Base-by-base conservation (phyloP, 2,329 filamentous ascomycete genomes). In the Cladosporium phlei region DNA sequence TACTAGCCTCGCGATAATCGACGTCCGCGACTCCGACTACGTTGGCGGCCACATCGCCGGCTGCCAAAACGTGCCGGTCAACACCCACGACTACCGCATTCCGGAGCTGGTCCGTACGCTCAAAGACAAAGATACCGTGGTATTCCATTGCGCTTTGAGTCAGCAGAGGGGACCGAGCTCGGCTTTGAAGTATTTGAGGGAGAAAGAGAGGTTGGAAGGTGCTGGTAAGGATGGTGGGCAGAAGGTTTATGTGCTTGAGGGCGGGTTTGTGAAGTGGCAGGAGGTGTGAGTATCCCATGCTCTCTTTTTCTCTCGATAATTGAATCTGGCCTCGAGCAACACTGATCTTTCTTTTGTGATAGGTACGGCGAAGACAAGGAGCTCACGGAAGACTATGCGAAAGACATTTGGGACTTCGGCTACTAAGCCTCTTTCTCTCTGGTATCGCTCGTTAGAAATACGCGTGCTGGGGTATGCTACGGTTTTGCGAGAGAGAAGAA, bases 81-180 rank as follows among this genome's bases (percentile, higher is more conserved):
- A 69, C 35, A 79, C 80, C 14, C 78, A 97, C 38, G 87, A 95
- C 59, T 78, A 79, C 62, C 80, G 77, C 55, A 80, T 93, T 66
- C 86, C 90, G 0, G 87, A 89, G 53, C 79, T 98, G n/a, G 75
- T 95, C 10, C 81, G 88, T 47, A 82, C 78, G 33, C 77, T 96
- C 38, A 73, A 80, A 54, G 81, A 84, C 61, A 89, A 88, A 66
- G 80, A 93, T 47, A 84, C 78, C 9, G 88, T 98, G 11, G 80
- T 98, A 1, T 98, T 98, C 66, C 93, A 98, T 70, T 98, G 93
- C 68, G 86, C 87, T 14, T 73, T 97, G 46, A 91, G 85, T 56
- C 93, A 97, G 71, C 86, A 95, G 69, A 77, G 93, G 1, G 93
- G 93, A 0, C 93, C 93, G 0, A 78, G 78, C 40, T 89, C 91